Evolutionary conservation across 805 yeast species (phyloP).

Genomic region (Pachysolen tannophilus): DNA sequence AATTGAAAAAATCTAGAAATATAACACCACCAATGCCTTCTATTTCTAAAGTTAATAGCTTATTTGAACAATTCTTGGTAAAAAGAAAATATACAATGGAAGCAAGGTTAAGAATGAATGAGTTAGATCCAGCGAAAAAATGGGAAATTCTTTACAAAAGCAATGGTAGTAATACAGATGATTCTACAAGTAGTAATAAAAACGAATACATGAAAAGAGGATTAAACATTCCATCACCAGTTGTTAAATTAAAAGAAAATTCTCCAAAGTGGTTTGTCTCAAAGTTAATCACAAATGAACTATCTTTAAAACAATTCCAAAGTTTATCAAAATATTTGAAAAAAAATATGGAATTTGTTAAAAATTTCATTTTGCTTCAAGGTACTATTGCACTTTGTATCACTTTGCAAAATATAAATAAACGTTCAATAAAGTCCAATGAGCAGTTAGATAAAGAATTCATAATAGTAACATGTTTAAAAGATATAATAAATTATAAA

Average conservation of each 20-base stretch:
- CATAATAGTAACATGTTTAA: slow-evolving; percentile 68
- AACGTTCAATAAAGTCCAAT: slow-evolving; percentile 29
- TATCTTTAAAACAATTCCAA: slow-evolving; percentile 31
- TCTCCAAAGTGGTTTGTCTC: slow-evolving; percentile 39
- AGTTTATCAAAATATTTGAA: slow-evolving; percentile 13
- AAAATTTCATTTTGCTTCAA: slow-evolving; percentile 64
- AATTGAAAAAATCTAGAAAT: too few relatives aligned
- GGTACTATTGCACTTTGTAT: slow-evolving; percentile 76
- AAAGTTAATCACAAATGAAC: slow-evolving; percentile 27
- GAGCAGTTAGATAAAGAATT: slow-evolving; percentile 61
- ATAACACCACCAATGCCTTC: not conserved
- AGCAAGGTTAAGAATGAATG: slow-evolving; percentile 64
- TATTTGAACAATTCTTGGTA: slow-evolving; percentile 65
- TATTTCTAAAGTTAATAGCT: slow-evolving; percentile 19
- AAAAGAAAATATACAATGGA: slow-evolving; percentile 63
- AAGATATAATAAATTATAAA: slow-evolving; percentile 59
- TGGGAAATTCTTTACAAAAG: slow-evolving; percentile 79
- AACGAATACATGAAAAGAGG: too few relatives aligned
- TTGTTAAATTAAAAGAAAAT: slow-evolving; percentile 6
- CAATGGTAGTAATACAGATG: too few relatives aligned
- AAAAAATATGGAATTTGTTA: slow-evolving; percentile 52
- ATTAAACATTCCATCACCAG: not conserved
- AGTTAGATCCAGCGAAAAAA: slow-evolving; percentile 59
- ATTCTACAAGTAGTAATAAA: slow-evolving; percentile 56
- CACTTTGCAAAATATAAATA: slow-evolving; percentile 48